Evolutionary conservation across 148 eudicot genomes (phyloP).

Genomic region (Bassia scoparia): DNA sequence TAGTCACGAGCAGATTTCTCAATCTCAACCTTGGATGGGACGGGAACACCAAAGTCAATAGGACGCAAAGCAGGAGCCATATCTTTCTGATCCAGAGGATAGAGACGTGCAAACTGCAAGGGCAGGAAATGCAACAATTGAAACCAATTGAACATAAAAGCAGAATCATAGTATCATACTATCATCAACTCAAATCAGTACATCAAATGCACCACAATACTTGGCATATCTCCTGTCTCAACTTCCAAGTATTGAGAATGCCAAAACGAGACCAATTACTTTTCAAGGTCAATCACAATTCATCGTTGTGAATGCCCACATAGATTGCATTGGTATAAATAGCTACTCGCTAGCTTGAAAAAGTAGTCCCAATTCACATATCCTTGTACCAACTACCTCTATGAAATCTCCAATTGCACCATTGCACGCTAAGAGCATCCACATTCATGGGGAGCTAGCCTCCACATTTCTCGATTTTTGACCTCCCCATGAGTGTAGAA

Average conservation of each 20-base stretch:
- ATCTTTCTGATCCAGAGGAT: slow-evolving; percentile 96
- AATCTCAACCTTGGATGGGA: slow-evolving; percentile 88
- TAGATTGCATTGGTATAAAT: background rate
- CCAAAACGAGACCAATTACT: background rate
- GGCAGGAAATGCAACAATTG: background rate
- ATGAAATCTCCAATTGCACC: too few relatives aligned
- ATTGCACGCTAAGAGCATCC: too few relatives aligned
- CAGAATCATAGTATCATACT: background rate
- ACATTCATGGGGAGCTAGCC: too few relatives aligned
- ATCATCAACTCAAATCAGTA: background rate
- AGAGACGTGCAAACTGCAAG: slow-evolving; percentile 92
- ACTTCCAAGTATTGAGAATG: background rate
- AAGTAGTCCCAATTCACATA: too few relatives aligned
- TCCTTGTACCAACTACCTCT: too few relatives aligned
- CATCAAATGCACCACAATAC: background rate
- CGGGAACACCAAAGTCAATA: slow-evolving; percentile 92
- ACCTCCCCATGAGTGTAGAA: too few relatives aligned
- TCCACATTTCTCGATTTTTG: too few relatives aligned
- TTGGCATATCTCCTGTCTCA: background rate
- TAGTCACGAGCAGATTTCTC: slow-evolving; percentile 95
- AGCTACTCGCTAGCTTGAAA: too few relatives aligned
- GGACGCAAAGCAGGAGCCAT: slow-evolving; percentile 95
- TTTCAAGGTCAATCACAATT: background rate
- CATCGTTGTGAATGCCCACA: background rate
- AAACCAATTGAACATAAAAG: background rate